phyloP scores from a whole-genome alignment of 345 rosid species.

The Anacardium occidentale region DNA sequence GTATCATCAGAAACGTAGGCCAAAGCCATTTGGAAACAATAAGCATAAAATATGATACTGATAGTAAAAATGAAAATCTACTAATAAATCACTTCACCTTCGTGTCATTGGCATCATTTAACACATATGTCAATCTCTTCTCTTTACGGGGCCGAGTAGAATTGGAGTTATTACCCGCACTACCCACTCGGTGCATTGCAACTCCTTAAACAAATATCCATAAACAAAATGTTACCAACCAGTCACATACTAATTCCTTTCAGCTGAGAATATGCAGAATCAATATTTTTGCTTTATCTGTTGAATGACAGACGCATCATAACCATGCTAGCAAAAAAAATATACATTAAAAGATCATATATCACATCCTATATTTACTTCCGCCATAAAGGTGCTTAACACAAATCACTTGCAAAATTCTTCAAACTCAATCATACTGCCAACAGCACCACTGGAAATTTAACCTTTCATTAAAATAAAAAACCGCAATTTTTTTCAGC shows the following conservation, averaged over 20 bases:
- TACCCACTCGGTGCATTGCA: constrained; percentile 98
- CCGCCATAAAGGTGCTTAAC: too few species aligned
- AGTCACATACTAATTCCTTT: not conserved
- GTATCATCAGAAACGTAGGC: not conserved
- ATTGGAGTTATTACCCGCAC: constrained; percentile 86
- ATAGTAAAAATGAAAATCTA: not conserved
- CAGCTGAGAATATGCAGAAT: not conserved
- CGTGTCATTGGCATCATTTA: constrained; percentile 68
- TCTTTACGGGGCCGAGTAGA: constrained; percentile 92
- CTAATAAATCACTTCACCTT: constrained; percentile 49
- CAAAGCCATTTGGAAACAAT: not conserved
- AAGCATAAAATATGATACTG: not conserved
- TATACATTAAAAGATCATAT: too few species aligned
- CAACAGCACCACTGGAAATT: too few species aligned
- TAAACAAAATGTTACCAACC: constrained; percentile 1
- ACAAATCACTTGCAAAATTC: too few species aligned
- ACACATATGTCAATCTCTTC: constrained; percentile 89
- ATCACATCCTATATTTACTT: too few species aligned
- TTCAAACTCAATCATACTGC: too few species aligned
- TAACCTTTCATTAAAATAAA: too few species aligned
- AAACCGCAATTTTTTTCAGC: too few species aligned
- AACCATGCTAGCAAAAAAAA: too few species aligned
- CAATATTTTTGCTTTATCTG: not conserved
- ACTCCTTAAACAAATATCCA: constrained; percentile 31
- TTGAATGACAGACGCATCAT: too few species aligned